Conservation (phyloP, 164 flowering plant species). For the Vitis cinerea region DNA sequence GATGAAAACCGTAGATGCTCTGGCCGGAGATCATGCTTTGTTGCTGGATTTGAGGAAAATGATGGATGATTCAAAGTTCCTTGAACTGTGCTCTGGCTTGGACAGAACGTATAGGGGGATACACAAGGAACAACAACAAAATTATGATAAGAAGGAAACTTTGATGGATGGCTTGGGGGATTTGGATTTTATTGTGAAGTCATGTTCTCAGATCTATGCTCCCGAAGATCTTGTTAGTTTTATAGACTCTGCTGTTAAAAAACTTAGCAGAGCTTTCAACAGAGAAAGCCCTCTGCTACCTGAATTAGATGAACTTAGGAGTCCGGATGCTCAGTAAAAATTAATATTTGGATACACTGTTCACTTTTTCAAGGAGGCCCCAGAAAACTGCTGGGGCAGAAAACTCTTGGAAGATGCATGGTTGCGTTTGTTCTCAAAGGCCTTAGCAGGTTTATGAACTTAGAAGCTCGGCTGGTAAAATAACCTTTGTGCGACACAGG, state of each 20-base stretch:
- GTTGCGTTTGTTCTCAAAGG: not conserved
- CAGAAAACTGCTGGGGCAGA: not conserved
- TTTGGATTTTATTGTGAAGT: slow-evolving; percentile 12
- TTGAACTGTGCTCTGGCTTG: slow-evolving; percentile 39
- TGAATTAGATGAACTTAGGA: slow-evolving; percentile 13
- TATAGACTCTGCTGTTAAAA: slow-evolving; percentile 31
- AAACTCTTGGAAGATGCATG: slow-evolving; percentile 4
- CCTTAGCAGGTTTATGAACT: no score
- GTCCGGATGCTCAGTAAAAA: slow-evolving; percentile 6
- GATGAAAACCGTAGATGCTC: slow-evolving; percentile 36
- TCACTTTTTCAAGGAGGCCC: not conserved
- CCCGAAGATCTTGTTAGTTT: slow-evolving; percentile 53
- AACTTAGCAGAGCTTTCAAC: slow-evolving; percentile 19
- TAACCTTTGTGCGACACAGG: no score
- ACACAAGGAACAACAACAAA: slow-evolving; percentile 18
- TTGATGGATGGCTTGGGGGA: slow-evolving; percentile 18
- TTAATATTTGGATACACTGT: not conserved
- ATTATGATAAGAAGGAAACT: slow-evolving; percentile 9
- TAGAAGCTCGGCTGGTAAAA: no score
- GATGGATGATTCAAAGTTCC: slow-evolving; percentile 45
- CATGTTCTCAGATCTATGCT: slow-evolving; percentile 24
- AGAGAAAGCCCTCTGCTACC: slow-evolving; percentile 10
- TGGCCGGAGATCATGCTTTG: slow-evolving; percentile 14
- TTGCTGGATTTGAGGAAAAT: slow-evolving; percentile 33
- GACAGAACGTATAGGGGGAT: slow-evolving; percentile 36